Percentiles rank a stretch among this genome's conserved stretches.
Conservation (phyloP, 2,329 filamentous ascomycete species). For the Fusarium odoratissimum region DNA sequence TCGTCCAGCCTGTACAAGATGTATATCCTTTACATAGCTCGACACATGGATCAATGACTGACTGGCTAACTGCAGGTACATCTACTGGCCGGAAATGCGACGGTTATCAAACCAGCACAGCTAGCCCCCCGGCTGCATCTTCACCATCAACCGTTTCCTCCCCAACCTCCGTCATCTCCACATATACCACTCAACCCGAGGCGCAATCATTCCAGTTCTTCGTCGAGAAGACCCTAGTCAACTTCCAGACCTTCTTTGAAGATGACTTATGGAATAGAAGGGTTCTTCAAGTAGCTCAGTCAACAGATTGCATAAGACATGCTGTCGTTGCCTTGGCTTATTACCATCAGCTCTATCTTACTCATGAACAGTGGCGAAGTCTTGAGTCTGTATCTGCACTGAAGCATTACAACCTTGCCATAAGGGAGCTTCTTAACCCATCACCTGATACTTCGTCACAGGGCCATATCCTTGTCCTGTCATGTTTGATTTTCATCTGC, state of each 20-base stretch:
- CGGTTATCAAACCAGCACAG: background rate
- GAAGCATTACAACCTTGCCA: conserved; percentile 29
- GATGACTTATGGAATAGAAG: conserved; percentile 22
- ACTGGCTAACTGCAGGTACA: background rate
- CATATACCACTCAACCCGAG: background rate
- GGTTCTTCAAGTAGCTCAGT: conserved; percentile 16
- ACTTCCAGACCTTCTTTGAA: conserved; percentile 27
- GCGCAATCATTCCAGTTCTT: conserved; percentile 26
- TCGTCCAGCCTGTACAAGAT: conserved; percentile 10
- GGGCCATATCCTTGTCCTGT: conserved; percentile 8
- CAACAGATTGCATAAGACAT: conserved; percentile 7
- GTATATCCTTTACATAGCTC: background rate
- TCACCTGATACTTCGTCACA: background rate
- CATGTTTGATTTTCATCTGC: conserved; percentile 31
- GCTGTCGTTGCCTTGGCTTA: conserved; percentile 10
- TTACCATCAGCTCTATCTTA: conserved; percentile 19
- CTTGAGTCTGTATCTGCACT: conserved; percentile 1
- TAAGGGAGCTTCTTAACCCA: background rate
- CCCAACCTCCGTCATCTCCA: background rate
- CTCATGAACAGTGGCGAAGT: background rate
- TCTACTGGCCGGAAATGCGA: conserved; percentile 30
- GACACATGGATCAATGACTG: accelerated
- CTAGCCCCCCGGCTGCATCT: background rate
- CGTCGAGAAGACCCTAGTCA: conserved; percentile 19
- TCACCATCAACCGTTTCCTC: background rate